Conservation (phyloP, 495 filamentous ascomycete species). For the Penicillium tannophilum region DNA sequence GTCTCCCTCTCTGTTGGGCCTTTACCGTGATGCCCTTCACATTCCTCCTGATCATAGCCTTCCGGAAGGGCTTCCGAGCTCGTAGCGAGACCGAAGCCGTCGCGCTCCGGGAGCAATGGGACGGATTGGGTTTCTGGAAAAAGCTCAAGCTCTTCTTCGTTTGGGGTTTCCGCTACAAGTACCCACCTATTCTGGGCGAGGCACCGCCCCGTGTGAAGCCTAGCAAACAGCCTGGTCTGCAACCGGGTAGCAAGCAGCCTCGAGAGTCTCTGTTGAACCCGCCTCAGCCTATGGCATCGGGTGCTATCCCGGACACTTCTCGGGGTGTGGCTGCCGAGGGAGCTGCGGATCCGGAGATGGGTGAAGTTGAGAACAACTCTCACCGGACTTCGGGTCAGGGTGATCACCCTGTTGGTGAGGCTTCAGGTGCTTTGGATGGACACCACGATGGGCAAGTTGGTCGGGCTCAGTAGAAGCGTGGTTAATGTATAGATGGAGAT, state of each 20-base stretch:
- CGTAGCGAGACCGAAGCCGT: slow-evolving; percentile 44
- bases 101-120: slow-evolving; percentile 46
- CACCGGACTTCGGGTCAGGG: not conserved
- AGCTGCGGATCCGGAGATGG: slow-evolving; percentile 14
- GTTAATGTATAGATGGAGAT: not conserved
- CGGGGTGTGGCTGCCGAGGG: not conserved
- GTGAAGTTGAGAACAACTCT: slow-evolving; percentile 2
- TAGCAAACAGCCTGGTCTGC: slow-evolving; percentile 25
- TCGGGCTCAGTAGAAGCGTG: not conserved
- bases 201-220: slow-evolving; percentile 30
- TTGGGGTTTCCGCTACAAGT: slow-evolving; percentile 53
- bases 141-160: slow-evolving; percentile 50
- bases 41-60: slow-evolving; percentile 43
- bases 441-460: not conserved
- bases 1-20: slow-evolving; percentile 52
- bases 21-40: slow-evolving; percentile 36
- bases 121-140: slow-evolving; percentile 34
- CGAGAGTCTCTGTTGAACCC: slow-evolving; percentile 21
- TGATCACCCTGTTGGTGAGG: not conserved
- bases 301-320: not conserved
- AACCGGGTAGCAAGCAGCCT: slow-evolving; percentile 12
- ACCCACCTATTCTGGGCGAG: slow-evolving; percentile 42
- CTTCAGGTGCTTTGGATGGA: slow-evolving; percentile 2
- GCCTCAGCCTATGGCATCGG: slow-evolving; percentile 8
- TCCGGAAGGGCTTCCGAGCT: slow-evolving; percentile 39